These are phyloP conservation scores for Penicillium occitanis DNA, from an alignment of 2,329 filamentous ascomycete genomes.

Conservation along the genomic window DNA sequence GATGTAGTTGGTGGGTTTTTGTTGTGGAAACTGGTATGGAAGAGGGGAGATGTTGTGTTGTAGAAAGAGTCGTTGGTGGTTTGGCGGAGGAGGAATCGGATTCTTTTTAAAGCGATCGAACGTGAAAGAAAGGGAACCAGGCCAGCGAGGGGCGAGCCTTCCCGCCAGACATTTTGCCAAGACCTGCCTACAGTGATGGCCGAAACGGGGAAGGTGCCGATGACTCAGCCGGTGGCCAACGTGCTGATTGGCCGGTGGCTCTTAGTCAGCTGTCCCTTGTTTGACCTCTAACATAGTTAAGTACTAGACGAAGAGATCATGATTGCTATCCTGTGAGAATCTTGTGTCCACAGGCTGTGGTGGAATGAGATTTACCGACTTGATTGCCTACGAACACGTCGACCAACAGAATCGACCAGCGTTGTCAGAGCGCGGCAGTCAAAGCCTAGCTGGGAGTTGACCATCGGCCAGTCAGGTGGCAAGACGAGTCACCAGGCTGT, in stretches of 20 bases:
- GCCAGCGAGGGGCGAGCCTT: constrained; percentile 17
- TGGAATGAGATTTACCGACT: not conserved
- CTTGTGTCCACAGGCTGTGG: not conserved
- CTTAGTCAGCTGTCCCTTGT: constrained; percentile 4
- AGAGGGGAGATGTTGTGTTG: constrained; percentile 26
- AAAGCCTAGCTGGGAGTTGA: not conserved
- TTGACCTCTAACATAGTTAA: not conserved
- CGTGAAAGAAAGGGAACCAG: not conserved
- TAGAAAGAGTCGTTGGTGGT: constrained; percentile 17
- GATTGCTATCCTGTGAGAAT: not conserved
- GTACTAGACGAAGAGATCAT: not conserved
- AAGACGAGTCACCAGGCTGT: constrained; percentile 15
- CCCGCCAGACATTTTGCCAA: constrained; percentile 20
- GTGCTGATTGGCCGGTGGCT: constrained; percentile 16
- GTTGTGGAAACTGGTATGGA: constrained; percentile 21
- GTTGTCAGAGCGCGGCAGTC: not conserved
- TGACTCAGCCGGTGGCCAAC: constrained; percentile 25
- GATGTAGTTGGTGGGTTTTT: constrained; percentile 27
- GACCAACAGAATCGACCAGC: not conserved
- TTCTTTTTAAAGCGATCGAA: constrained; percentile 7
- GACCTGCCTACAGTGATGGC: not conserved
- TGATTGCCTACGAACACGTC: not conserved
- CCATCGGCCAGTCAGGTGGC: constrained; percentile 10
- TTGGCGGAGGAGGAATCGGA: not conserved
- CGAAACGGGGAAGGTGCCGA: constrained; percentile 29